A percentile compares a stretch with the other conserved stretches of the same genome.
Evolutionary conservation across 83 land plant genomes (phyloP).

Genomic region (Picea mariana): DNA sequence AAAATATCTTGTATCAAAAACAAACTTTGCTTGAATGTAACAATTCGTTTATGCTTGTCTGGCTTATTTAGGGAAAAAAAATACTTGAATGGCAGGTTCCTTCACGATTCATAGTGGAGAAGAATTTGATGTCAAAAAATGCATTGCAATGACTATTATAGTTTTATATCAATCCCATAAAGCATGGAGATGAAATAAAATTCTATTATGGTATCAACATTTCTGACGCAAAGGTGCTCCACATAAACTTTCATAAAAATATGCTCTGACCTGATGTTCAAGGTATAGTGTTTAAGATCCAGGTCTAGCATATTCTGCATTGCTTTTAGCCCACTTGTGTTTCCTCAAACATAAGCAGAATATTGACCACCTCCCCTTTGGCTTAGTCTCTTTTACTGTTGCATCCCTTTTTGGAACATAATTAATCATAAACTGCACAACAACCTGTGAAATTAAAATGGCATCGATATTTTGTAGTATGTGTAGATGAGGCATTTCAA

Average conservation of each 20-base stretch:
- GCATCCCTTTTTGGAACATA: not conserved
- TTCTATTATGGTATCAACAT: not conserved
- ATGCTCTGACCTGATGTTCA: slow-evolving; percentile 16
- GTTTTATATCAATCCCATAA: not conserved
- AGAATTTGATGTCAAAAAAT: not conserved
- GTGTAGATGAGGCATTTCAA: too few species aligned
- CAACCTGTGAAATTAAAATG: too few species aligned
- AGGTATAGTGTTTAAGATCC: not conserved
- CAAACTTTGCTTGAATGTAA: not conserved
- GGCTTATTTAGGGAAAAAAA: not conserved
- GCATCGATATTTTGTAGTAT: too few species aligned
- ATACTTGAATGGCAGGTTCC: not conserved
- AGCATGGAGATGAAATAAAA: not conserved
- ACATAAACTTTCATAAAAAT: not conserved
- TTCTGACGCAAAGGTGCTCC: not conserved
- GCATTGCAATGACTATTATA: not conserved
- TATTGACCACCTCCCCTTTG: not conserved
- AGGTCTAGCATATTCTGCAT: not conserved
- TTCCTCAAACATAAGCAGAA: not conserved
- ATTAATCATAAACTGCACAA: slow-evolving; percentile 20
- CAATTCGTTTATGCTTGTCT: not conserved
- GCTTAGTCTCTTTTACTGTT: slow-evolving; percentile 14
- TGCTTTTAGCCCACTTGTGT: slow-evolving; percentile 6
- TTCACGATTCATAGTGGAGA: not conserved
- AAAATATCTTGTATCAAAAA: not conserved